Evolutionary conservation across 495 filamentous ascomycete species (phyloP), one percentile per base, ranked within the genome.

Genomic region (Aspergillus mulundensis): DNA sequence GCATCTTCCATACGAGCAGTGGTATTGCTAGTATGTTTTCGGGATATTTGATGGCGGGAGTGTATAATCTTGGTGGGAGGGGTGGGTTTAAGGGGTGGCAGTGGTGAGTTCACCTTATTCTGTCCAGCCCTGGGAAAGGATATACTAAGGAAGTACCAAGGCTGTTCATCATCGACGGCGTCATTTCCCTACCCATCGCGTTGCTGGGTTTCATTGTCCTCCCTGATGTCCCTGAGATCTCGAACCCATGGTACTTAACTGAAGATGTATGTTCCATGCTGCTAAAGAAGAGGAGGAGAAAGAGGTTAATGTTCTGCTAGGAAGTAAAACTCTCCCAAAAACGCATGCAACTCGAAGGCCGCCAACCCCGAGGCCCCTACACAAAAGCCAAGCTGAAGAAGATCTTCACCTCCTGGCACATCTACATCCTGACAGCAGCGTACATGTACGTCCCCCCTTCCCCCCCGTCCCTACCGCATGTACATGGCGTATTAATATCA

Each of bases 171-270:
- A 66, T 80, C 39, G 74, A 80, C 47, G 77, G 76, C 0, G 54
- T 78, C 7, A 78, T 78, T 7, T 75, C 75, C 18, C 59, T 78
- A 8, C 77, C 77, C 2, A 64, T 80, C 3, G 76, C 76, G 6
- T 40, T 87, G 11, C 72, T 72, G 6, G 81, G 82, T 1, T 87
- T 81, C 66, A 79, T 85, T 44, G 57, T 86, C 28, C 72, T 85
- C 21, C 84, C 84, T 1, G 83, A 85, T 53, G 76, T 84, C 0
- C 84, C 82, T 0, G 75, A 83, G 53, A 86, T 81, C 28, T 78
- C 81, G 6, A 77, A 66, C 23, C 78, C 81, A 11, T 84, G 78
- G 75, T 77, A 77, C 54, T 57, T 78, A 38, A 73, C 55, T 18
- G 48, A 75, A 24, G 59, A 68, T 50, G 76, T 76, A 53, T 36